Base-by-base conservation (phyloP, 2,329 filamentous ascomycete species). In the Neospermospora avenae region DNA sequence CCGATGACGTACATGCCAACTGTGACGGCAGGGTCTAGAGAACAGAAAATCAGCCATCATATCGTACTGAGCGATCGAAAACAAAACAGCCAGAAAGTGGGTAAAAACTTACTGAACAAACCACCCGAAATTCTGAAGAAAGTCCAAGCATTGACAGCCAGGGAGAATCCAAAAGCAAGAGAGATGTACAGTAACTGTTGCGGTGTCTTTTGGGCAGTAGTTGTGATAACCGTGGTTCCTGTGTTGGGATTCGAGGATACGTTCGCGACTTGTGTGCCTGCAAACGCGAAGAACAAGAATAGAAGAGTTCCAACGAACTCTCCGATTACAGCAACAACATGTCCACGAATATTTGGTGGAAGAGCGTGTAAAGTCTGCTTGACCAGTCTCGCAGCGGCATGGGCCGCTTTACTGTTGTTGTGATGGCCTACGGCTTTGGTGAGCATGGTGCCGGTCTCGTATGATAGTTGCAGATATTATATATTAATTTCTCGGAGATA, bases 141-240 rank as follows among this genome's bases (percentile, higher is more conserved):
- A 0, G 80, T 74, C 80, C 80, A 82, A 3, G 78, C 78, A 65
- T 82, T 82, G 59, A 79, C 78, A 3, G 77, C 76, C 52, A 81
- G 71, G 16, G 45, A 62, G 49, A 64, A 69, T 13, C 68, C 70
- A 52, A 71, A 72, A 1, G 60, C 55, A 20, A 68, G 49, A 16
- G 59, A 28, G 45, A 58, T 52, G 62, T 72, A 75, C 4, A 75
- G 46, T 11, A 63, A 34, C 24, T 63, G 54, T 28, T 59, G 54
- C 13, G 58, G 48, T 18, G 41, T 57, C 18, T 59, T 56, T 31
- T 44, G 61, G 3, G 53, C 44, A 16, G 61, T 55, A 51, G 53
- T 51, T 11, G 49, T 64, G 42, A 58, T 58, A 13, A 58, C 57
- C 10, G 57, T 58, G 8, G 34, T 44, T 13, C 57, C 57, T 5